Percentiles rank a stretch among this genome's conserved stretches.
These are phyloP conservation scores for Purpureocillium lavendulum DNA, from an alignment of 2,329 filamentous ascomycete genomes.

Conservation along the genomic window DNA sequence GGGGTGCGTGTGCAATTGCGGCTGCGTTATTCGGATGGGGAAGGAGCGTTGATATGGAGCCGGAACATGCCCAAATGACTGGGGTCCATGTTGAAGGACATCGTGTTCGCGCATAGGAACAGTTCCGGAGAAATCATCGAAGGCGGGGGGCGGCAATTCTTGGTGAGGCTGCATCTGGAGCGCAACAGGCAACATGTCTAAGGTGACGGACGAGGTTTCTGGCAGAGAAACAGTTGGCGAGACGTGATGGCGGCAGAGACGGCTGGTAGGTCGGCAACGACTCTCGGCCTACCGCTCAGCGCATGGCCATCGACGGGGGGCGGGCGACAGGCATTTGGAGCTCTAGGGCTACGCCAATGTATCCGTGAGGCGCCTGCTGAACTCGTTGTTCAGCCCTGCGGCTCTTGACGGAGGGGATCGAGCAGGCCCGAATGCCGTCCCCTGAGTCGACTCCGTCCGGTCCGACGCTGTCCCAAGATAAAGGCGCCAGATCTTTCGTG, in stretches of 20 bases:
- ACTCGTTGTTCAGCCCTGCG: no score
- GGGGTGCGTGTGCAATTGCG: conserved; percentile 12
- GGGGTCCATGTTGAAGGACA: no score
- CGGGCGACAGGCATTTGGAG: conserved; percentile 31
- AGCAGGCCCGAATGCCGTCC: no score
- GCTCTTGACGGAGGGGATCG: no score
- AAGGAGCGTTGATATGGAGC: conserved; percentile 17
- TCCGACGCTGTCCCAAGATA: no score
- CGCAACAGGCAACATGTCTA: conserved; percentile 36
- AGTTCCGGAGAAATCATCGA: conserved; percentile 22
- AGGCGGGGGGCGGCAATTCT: conserved; percentile 35
- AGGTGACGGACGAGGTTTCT: conserved; percentile 6
- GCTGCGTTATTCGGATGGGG: conserved; percentile 23
- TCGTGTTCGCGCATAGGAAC: conserved; percentile 9
- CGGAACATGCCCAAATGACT: not conserved
- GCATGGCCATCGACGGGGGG: conserved; percentile 26
- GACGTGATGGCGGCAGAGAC: conserved; percentile 15
- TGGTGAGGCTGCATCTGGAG: conserved; percentile 42
- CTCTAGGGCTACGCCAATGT: conserved; percentile 16
- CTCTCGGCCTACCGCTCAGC: conserved; percentile 36
- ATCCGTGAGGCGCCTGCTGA: not conserved
- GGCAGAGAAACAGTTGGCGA: not conserved
- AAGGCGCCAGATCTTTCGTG: no score
- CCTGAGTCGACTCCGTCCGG: no score
- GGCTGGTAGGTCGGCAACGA: conserved; percentile 17